Evolutionary conservation across 1,284 basidiomycete genomes (phyloP).

Genomic region (Crepidotus sp.): DNA sequence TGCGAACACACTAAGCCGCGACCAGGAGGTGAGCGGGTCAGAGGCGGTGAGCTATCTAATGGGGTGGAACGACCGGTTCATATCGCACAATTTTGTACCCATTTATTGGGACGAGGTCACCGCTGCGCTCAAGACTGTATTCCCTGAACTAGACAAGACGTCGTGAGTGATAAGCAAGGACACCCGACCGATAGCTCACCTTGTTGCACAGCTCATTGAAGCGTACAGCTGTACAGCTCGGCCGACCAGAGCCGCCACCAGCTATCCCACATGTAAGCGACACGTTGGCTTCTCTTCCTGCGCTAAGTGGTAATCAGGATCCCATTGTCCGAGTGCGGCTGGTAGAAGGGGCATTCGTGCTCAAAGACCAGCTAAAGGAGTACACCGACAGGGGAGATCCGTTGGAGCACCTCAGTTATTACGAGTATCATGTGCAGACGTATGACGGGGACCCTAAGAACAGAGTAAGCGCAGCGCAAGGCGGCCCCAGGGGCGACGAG

Average conservation of each 20-base stretch:
- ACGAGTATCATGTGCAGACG: conserved; percentile 23
- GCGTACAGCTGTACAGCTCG: no score
- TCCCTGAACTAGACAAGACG: conserved; percentile 11
- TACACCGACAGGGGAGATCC: neutral
- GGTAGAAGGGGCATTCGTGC: neutral
- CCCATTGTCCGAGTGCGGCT: neutral
- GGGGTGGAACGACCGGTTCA: conserved; percentile 26
- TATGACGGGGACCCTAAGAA: conserved; percentile 21
- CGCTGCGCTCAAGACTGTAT: conserved; percentile 8
- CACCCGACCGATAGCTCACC: no score
- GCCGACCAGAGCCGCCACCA: no score
- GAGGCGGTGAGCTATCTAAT: conserved; percentile 29
- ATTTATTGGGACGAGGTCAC: conserved; percentile 18
- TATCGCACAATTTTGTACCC: conserved; percentile 4
- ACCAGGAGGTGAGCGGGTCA: conserved; percentile 29
- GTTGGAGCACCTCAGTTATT: conserved; percentile 11
- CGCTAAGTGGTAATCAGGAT: neutral
- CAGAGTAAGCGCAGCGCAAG: no score
- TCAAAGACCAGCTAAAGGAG: neutral
- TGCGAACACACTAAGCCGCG: conserved; percentile 23
- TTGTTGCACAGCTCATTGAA: no score
- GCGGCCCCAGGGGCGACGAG: no score
- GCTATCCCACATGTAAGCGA: neutral
- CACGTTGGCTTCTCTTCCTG: neutral
- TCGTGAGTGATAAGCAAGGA: conserved; percentile 15